Base-by-base conservation (phyloP, 2,329 filamentous ascomycete species). In the Colletotrichum navitas region DNA sequence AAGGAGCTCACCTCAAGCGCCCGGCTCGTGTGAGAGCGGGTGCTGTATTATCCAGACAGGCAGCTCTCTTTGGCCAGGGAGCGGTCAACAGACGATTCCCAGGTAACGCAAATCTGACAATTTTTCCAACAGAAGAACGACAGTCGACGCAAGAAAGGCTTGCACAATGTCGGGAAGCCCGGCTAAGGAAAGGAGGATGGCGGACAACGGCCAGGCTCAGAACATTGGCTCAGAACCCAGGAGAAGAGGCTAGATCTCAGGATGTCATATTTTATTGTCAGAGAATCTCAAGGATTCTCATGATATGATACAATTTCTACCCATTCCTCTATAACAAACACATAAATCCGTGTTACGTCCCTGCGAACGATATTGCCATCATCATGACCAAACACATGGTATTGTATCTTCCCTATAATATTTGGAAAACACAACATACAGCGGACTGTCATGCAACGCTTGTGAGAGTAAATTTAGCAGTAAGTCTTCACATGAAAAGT, bases 1-100 rank as follows among this genome's bases (percentile, higher is more conserved):
- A 62, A 62, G 59, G 59, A 49, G 59, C 59, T 62, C 43, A 14
- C 59, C 16, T 49, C 8, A 39, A 56, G 66, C 61, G 49, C 66
- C 21, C 66, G 60, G 41, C 51, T 43, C 21, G 51, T 64, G 49
- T 64, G 49, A 64, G 14, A 24, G 6, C 10, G 11, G 32, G 51
- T 39, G 32, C 47, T 41, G 41, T 24, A 10, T 18, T 2, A 21
- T 6, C 14, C 12, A 8, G 24, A 16, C 5, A 32, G 41, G 26
- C 32, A 55, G 32, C 24, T 10, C 21, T 29, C 24, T 56, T 7
- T 54, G 49, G 43, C 52, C 21, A 5, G 21, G 34, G 12, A 45
- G 14, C 8, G 5, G 5, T 24, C 49, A 2, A 14, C 11, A 5
- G 18, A n/a, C 16, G 49, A 36, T 7, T 5, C 12, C 14, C 36